Evolutionary conservation across 257 asterid species (phyloP), one percentile per base, ranked within the genome.

Genomic region (Apocynum venetum): DNA sequence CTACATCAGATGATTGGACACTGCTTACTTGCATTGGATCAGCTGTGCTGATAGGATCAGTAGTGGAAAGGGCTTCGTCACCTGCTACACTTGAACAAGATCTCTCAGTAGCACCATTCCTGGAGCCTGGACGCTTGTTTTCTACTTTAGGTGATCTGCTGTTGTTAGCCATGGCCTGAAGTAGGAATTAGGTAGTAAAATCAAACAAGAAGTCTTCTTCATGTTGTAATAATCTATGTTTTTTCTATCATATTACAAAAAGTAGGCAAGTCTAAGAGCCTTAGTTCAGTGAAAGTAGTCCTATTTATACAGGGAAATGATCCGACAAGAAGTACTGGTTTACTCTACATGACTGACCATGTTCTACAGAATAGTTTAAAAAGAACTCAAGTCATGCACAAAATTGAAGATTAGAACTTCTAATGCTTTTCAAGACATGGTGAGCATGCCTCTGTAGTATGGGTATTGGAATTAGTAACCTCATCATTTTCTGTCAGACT

Each of bases 1-100:
- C 80, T 73, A 52, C 83, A 61, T 80, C 84, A 14, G 88, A 84
- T 70, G 89, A 83, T 4, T 86, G 79, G 13, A 83, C 80, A n/a
- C 76, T 82, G 85, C 88, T 85, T 59, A 83, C 80, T 48, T 48
- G 83, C 60, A 38, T 79, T 60, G 77, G 76, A 80, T 74, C 80
- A 6, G 63, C 64, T 41, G 60, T 13, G 72, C 65, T 80, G 3
- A 36, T 20, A 55, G 70, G 73, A 77, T 57, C 82, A 74, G 56
- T 44, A 7, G 76, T 4, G 7, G 47, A 79, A 76, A 53, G 44
- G 67, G 81, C 47, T 76, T 57, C 69, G 10, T 49, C 47, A 31
- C 76, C 79, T 65, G 79, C 79, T 74, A 75, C 77, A 31, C 71
- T 74, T 20, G 71, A 52, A 70, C 83, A 53, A 52, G 81, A 60